A percentile compares a stretch with the other conserved stretches of the same genome.
Evolutionary conservation across 176 grass and related monocot genomes (phyloP).

Genomic region (Lolium rigidum): DNA sequence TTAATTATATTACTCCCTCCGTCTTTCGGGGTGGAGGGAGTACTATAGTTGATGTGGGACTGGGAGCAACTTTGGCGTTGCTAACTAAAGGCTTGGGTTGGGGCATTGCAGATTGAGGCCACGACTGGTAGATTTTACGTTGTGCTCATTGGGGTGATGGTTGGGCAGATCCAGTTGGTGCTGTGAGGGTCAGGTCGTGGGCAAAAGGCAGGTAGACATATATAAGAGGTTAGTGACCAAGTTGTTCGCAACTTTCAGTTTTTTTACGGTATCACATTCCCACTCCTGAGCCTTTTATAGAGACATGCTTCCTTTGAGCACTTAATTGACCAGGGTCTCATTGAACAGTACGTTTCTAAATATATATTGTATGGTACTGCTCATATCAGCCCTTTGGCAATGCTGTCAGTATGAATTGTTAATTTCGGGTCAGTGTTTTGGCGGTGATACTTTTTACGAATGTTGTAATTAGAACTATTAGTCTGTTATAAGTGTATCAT

Average conservation of each 20-base stretch:
- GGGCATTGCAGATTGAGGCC: too few species aligned
- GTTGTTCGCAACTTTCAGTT: background rate
- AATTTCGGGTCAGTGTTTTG: too few species aligned
- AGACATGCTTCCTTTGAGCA: background rate
- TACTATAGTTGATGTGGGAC: background rate
- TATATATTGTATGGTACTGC: background rate
- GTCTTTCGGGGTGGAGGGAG: too few species aligned
- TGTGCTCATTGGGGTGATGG: background rate
- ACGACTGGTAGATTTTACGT: too few species aligned
- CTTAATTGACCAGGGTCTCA: background rate
- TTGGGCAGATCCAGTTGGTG: background rate
- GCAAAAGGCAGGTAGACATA: background rate
- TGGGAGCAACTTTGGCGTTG: background rate
- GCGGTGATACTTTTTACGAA: too few species aligned
- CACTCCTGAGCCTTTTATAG: background rate
- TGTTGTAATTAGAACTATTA: too few species aligned
- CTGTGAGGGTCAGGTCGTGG: background rate
- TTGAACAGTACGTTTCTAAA: background rate
- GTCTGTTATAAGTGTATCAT: too few species aligned
- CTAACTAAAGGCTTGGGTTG: background rate
- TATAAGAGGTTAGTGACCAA: background rate
- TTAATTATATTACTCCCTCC: too few species aligned
- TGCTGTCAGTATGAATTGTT: background rate
- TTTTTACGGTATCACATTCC: background rate
- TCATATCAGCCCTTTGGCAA: background rate